These are phyloP conservation scores for Fusarium xylarioides DNA, from an alignment of 2,329 filamentous ascomycete species.

Conservation along the genomic window DNA sequence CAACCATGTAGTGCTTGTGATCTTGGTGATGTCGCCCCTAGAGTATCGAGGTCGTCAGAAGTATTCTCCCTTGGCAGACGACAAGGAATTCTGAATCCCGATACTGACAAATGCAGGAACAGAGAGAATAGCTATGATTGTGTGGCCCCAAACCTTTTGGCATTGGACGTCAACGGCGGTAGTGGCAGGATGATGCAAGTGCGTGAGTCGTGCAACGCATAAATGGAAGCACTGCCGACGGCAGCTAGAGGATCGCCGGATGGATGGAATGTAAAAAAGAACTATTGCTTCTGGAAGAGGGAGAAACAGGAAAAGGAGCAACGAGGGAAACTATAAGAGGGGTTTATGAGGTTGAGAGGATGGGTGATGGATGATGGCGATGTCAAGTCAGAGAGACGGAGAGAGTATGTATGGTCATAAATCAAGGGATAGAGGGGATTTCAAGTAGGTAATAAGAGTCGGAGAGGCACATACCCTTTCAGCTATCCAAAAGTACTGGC, in stretches of 20 bases:
- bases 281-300: neutral
- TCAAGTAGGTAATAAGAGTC: neutral
- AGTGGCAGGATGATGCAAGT: constrained; percentile 15
- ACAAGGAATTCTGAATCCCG: neutral
- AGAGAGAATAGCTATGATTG: neutral
- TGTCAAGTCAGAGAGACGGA: neutral
- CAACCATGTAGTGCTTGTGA: neutral
- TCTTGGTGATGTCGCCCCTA: neutral
- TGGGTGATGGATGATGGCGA: neutral
- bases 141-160: constrained; percentile 12
- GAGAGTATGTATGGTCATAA: neutral
- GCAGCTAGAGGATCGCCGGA: constrained; percentile 9
- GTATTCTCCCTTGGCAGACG: neutral
- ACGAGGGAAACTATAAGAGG: neutral
- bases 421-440: neutral
- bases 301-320: neutral
- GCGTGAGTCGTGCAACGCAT: constrained; percentile 28
- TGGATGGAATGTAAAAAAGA: constrained; percentile 13
- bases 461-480: neutral
- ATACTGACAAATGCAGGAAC: constrained; percentile 27
- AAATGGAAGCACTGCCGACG: constrained; percentile 13
- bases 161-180: constrained; percentile 9
- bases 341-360: neutral
- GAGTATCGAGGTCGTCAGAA: neutral
- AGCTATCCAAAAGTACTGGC: neutral